These are phyloP conservation scores for Leonotis leonurus DNA, from an alignment of 257 asterid genomes.

Conservation along the genomic window DNA sequence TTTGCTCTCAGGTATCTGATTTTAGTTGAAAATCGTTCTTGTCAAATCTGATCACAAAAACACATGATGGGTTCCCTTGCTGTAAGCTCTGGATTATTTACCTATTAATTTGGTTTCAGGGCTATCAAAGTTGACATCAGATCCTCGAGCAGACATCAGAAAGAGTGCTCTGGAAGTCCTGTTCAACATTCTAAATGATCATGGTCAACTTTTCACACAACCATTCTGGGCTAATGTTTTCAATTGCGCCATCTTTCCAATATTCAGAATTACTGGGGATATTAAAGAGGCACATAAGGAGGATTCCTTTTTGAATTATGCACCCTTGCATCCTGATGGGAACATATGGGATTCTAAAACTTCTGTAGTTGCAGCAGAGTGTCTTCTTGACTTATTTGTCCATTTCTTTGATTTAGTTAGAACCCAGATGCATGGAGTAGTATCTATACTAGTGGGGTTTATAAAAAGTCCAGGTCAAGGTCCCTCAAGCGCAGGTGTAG, in stretches of 20 bases:
- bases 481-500: slow-evolving; percentile 72
- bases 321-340: slow-evolving; percentile 43
- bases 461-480: slow-evolving; percentile 67
- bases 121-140: slow-evolving; percentile 81
- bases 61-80: background rate
- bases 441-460: slow-evolving; percentile 56
- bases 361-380: slow-evolving; percentile 62
- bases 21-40: slow-evolving; percentile 14
- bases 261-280: slow-evolving; percentile 51
- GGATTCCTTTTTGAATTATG: slow-evolving; percentile 26
- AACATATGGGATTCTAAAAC: slow-evolving; percentile 80
- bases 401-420: slow-evolving; percentile 58
- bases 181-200: slow-evolving; percentile 91
- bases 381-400: slow-evolving; percentile 61
- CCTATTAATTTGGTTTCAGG: slow-evolving; percentile 46
- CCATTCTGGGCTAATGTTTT: slow-evolving; percentile 70
- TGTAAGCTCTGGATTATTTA: slow-evolving; percentile 9
- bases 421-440: slow-evolving; percentile 60
- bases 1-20: slow-evolving; percentile 84
- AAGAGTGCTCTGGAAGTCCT: slow-evolving; percentile 92
- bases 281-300: slow-evolving; percentile 37
- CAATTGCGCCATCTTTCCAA: slow-evolving; percentile 62
- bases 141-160: slow-evolving; percentile 91
- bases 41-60: background rate
- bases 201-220: slow-evolving; percentile 76